phyloP scores from a whole-genome alignment of 179 eudicot species.

The Dionaea muscipula region DNA sequence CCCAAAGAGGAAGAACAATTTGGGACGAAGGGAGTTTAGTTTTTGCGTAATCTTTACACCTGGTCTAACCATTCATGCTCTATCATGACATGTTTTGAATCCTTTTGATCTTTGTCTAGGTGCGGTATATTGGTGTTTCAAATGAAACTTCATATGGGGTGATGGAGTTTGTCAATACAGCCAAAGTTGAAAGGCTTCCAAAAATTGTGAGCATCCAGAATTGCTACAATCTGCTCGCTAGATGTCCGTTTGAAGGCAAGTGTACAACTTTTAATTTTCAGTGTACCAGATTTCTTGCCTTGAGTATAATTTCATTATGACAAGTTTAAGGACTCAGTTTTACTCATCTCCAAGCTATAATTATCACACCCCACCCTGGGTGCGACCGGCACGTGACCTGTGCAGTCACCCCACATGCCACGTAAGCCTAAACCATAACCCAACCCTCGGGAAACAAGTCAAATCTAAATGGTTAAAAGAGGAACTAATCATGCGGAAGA shows the following conservation, averaged over 20 bases:
- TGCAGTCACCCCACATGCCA: no score
- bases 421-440: no score
- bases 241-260: slow-evolving; percentile 79
- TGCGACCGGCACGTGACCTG: no score
- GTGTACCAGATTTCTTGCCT: slow-evolving; percentile 3
- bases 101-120: slow-evolving; percentile 31
- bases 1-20: no score
- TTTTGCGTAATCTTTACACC: no score
- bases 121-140: slow-evolving; percentile 86
- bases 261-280: slow-evolving; percentile 8
- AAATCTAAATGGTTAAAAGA: no score
- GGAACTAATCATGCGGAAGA: no score
- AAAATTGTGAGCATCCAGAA: slow-evolving; percentile 94
- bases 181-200: slow-evolving; percentile 76
- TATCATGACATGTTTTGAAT: neutral
- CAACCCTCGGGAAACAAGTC: no score
- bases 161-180: slow-evolving; percentile 91
- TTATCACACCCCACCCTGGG: neutral
- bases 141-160: slow-evolving; percentile 98
- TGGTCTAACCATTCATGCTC: no score
- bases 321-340: neutral
- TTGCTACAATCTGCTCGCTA: slow-evolving; percentile 62
- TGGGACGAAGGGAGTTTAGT: no score
- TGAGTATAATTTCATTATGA: slow-evolving; percentile 1
- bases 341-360: neutral